phyloP scores from a whole-genome alignment of 345 rosid genomes.

The Corchorus capsularis region DNA sequence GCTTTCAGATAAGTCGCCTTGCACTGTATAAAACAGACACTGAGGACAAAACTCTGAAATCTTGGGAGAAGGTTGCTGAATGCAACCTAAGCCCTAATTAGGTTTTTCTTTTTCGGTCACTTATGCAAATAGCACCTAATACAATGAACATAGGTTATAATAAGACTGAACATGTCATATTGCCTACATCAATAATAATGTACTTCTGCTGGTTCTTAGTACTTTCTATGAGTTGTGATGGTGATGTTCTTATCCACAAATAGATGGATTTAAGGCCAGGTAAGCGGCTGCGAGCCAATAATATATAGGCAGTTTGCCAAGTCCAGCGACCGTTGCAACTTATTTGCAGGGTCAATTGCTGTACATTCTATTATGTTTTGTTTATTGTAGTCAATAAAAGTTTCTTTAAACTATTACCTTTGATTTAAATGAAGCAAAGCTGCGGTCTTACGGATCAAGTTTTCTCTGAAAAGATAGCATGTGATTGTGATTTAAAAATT shows the following conservation, averaged over 20 bases:
- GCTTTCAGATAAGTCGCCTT: constrained; percentile 58
- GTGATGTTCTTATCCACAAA: background rate
- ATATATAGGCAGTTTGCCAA: background rate
- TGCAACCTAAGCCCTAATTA: constrained; percentile 46
- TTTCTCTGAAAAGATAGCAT: background rate
- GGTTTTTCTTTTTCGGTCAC: background rate
- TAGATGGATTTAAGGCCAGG: background rate
- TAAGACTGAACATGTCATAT: background rate
- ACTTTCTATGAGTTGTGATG: background rate
- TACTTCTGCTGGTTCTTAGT: background rate
- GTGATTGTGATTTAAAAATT: background rate
- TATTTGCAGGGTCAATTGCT: background rate
- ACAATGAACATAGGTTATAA: background rate
- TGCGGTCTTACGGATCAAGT: background rate
- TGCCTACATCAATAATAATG: background rate
- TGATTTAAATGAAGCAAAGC: background rate
- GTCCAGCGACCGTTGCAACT: background rate
- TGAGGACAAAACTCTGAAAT: constrained; percentile 57
- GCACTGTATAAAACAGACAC: constrained; percentile 67
- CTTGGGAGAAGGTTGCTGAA: constrained; percentile 79
- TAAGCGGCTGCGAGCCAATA: background rate
- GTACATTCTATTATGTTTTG: background rate
- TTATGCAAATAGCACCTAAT: background rate
- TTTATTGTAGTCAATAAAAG: background rate
- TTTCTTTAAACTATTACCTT: background rate